phyloP scores from a whole-genome alignment of 2,329 filamentous ascomycete genomes.

The Ophiobolus disseminans region DNA sequence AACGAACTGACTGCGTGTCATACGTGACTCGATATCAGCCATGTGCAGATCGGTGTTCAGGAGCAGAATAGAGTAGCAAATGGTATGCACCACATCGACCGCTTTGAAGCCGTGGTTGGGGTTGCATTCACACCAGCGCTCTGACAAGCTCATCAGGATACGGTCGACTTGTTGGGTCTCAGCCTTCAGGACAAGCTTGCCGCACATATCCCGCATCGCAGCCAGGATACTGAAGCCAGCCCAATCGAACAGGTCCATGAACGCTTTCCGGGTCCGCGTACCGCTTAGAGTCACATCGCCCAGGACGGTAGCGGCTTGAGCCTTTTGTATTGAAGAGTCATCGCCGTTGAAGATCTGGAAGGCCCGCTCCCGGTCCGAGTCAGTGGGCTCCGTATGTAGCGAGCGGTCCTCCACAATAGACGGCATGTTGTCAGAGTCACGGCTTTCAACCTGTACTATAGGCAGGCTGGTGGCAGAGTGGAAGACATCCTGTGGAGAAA shows the following conservation, averaged over 20 bases:
- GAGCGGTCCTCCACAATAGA: constrained; percentile 44
- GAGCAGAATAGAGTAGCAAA: constrained; percentile 93
- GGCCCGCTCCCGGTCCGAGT: constrained; percentile 78
- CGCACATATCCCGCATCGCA: constrained; percentile 80
- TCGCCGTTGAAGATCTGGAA: constrained; percentile 83
- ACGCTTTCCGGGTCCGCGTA: constrained; percentile 69
- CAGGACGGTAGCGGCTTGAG: constrained; percentile 85
- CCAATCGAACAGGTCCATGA: constrained; percentile 94
- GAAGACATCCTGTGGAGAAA: constrained; percentile 53
- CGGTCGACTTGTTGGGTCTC: constrained; percentile 98
- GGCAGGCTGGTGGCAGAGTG: constrained; percentile 59
- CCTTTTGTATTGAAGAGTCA: constrained; percentile 80
- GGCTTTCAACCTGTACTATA: constrained; percentile 59
- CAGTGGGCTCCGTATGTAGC: constrained; percentile 55
- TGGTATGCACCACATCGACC: constrained; percentile 91
- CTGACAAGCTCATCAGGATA: constrained; percentile 87
- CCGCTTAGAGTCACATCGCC: constrained; percentile 70
- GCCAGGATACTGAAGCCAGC: constrained; percentile 78
- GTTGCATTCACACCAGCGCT: constrained; percentile 93
- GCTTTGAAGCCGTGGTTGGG: constrained; percentile 91
- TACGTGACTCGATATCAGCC: constrained; percentile 94
- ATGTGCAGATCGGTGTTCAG: constrained; percentile 96
- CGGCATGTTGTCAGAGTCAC: constrained; percentile 48
- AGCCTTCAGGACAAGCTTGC: constrained; percentile 80
- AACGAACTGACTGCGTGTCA: constrained; percentile 93